Percentiles rank a stretch among this genome's conserved stretches.
Evolutionary conservation across 257 asterid species (phyloP).

Genomic region (Prunella vulgaris): DNA sequence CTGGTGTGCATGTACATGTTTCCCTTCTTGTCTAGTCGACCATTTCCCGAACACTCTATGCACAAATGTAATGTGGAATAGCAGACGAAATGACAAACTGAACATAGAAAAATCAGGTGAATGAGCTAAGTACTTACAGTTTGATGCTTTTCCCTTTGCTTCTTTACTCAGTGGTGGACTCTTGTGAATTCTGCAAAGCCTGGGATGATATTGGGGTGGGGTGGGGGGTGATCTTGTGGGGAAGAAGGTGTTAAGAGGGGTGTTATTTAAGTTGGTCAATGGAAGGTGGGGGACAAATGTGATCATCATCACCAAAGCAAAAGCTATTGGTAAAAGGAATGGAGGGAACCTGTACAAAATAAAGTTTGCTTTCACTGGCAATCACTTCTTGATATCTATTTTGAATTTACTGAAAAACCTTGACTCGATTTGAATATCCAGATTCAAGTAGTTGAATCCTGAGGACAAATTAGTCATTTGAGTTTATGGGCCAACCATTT

Average conservation of each 20-base stretch:
- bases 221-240: no score
- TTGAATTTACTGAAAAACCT: conserved; percentile 27
- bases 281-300: conserved; percentile 50
- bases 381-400: conserved; percentile 29
- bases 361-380: conserved; percentile 46
- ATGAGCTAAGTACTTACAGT: conserved; percentile 36
- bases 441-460: neutral
- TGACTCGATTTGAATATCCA: conserved; percentile 6
- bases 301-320: conserved; percentile 55
- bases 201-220: neutral
- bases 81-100: neutral
- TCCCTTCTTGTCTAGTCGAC: conserved; percentile 27
- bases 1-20: conserved; percentile 35
- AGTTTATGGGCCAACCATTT: conserved; percentile 25
- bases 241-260: conserved; percentile 30
- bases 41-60: conserved; percentile 12
- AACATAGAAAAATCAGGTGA: neutral
- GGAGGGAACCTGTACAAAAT: conserved; percentile 79
- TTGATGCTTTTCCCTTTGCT: conserved; percentile 21
- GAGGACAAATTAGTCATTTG: conserved; percentile 34
- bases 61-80: conserved; percentile 13
- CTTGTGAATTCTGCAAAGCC: conserved; percentile 19
- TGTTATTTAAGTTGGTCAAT: conserved; percentile 54
- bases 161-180: conserved; percentile 6
- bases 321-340: conserved; percentile 38